Evolutionary conservation across 306 rosid genomes (phyloP).

Genomic region (Carpinus fangiana): DNA sequence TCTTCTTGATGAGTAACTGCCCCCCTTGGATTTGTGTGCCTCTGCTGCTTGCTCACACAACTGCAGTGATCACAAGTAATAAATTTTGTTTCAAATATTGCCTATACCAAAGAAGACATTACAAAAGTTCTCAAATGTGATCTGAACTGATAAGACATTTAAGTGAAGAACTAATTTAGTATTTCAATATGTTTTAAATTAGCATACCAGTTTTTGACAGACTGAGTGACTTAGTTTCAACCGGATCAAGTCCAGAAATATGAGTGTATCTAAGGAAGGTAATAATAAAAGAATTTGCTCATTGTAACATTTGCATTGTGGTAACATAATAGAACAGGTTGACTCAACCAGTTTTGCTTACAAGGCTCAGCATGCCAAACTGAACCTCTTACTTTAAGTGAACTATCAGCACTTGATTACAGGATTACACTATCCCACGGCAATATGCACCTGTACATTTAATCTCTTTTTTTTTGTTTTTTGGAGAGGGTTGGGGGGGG

Average conservation of each 20-base stretch:
- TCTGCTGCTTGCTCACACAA: slow-evolving; percentile 98
- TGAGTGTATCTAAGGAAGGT: not conserved
- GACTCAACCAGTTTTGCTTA: not conserved
- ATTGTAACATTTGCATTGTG: not conserved
- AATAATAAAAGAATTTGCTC: not conserved
- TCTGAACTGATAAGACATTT: not conserved
- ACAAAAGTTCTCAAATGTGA: not conserved
- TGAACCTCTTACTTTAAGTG: not conserved
- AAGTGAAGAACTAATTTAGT: not conserved
- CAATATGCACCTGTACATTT: not conserved
- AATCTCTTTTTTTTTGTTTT: too few species aligned
- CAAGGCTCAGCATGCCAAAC: not conserved
- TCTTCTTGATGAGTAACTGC: slow-evolving; percentile 64
- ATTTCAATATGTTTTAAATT: slow-evolving; percentile 18
- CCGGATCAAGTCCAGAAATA: slow-evolving; percentile 11
- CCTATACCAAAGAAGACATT: not conserved
- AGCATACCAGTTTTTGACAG: slow-evolving; percentile 9
- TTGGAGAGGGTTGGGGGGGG: too few species aligned
- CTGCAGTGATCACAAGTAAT: slow-evolving; percentile 40
- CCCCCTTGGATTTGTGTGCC: slow-evolving; percentile 86
- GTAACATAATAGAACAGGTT: slow-evolving; percentile 7
- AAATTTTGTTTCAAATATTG: slow-evolving; percentile 11
- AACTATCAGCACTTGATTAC: not conserved
- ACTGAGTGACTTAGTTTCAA: slow-evolving; percentile 16
- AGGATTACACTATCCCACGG: not conserved